Evolutionary conservation across 352 stramenopile genomes (phyloP).

Genomic region (Phytophthora syringae): DNA sequence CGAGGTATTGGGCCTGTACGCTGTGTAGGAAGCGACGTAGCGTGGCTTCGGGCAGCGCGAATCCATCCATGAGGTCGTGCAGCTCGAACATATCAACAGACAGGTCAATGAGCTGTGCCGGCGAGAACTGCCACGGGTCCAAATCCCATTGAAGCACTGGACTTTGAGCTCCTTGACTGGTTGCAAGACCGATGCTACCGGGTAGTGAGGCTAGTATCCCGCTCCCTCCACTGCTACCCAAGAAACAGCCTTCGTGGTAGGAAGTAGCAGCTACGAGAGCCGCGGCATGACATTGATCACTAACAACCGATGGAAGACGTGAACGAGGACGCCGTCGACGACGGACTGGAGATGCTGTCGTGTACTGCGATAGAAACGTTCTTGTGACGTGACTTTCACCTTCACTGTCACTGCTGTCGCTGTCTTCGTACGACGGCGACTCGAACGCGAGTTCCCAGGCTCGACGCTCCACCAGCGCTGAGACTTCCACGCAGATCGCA

Average conservation of each 20-base stretch:
- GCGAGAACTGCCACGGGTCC: constrained; percentile 65
- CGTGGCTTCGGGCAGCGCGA: constrained; percentile 58
- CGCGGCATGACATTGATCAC: constrained; percentile 40
- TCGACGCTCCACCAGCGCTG: constrained; percentile 65
- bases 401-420: constrained; percentile 51
- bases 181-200: constrained; percentile 11
- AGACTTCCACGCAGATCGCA: constrained; percentile 69
- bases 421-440: constrained; percentile 47
- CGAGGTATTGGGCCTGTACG: constrained; percentile 78
- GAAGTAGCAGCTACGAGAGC: constrained; percentile 45
- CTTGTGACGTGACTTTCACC: constrained; percentile 54
- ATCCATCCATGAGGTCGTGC: constrained; percentile 69
- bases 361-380: constrained; percentile 82
- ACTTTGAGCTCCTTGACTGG: constrained; percentile 20
- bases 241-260: constrained; percentile 48
- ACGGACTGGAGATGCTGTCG: constrained; percentile 50
- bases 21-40: constrained; percentile 71
- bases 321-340: constrained; percentile 38
- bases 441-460: constrained; percentile 82
- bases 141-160: constrained; percentile 55
- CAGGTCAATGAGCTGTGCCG: constrained; percentile 70
- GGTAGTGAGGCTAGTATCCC: constrained; percentile 19
- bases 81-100: constrained; percentile 78
- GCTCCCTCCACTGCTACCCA: constrained; percentile 28
- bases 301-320: constrained; percentile 34